Evolutionary conservation across 2,329 filamentous ascomycete species (phyloP).

Genomic region (Claviceps sp.): DNA sequence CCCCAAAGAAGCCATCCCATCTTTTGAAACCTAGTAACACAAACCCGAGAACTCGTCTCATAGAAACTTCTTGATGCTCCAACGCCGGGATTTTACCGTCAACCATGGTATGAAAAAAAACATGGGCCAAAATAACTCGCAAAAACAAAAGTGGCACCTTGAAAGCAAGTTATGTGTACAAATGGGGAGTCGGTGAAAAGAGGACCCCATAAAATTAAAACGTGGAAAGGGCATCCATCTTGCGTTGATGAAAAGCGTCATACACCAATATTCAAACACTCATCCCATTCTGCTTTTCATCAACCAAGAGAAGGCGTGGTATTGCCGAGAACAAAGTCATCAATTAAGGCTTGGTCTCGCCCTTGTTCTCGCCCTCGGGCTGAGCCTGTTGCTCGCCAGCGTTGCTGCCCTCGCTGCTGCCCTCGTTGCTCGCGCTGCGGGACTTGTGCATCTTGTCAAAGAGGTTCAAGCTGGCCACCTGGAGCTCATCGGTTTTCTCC

Average conservation of each 20-base stretch:
- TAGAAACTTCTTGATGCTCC: conserved; percentile 34
- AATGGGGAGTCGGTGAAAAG: not conserved
- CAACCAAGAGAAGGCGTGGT: not conserved
- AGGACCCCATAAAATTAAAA: conserved; percentile 20
- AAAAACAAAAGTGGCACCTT: conserved; percentile 20
- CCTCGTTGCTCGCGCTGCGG: conserved; percentile 40
- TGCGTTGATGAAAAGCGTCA: too few relatives aligned
- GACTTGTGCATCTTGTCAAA: conserved; percentile 99
- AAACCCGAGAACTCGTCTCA: conserved; percentile 25
- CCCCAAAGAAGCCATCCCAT: conserved; percentile 21
- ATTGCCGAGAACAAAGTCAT: conserved; percentile 9
- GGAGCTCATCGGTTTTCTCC: conserved; percentile 96
- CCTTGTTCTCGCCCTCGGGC: conserved; percentile 65
- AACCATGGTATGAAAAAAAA: conserved; percentile 31
- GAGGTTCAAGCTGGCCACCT: conserved; percentile 86
- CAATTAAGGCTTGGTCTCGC: conserved; percentile 53
- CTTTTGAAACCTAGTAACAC: conserved; percentile 31
- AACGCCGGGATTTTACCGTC: conserved; percentile 32
- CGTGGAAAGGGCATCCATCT: conserved; percentile 18
- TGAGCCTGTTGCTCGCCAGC: conserved; percentile 32
- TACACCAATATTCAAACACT: conserved; percentile 20
- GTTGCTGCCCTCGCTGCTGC: conserved; percentile 26
- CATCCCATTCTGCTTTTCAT: conserved; percentile 3
- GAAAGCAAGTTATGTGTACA: conserved; percentile 39
- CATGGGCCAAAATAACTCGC: conserved; percentile 27